Evolutionary conservation across 352 stramenopile genomes (phyloP), one percentile per base, ranked within the genome.

Genomic region (Phytophthora cryptogea): DNA sequence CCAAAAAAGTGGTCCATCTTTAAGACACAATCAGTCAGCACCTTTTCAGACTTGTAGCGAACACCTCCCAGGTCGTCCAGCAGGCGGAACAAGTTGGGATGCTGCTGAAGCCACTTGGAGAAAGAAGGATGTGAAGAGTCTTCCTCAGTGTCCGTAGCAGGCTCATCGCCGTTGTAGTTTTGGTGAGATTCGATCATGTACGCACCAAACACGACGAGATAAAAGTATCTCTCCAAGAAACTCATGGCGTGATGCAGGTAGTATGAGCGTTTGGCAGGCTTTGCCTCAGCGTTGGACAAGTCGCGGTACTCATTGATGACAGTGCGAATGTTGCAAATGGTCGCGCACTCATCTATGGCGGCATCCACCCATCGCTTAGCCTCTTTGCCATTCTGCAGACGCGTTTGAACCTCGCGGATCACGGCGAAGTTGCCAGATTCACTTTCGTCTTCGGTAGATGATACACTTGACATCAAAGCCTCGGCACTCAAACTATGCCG

Each of bases 1-100:
- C 90, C 88, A 16, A 89, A 91, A 57, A 97, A 96, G 47, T 97
- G 89, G 41, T 97, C 90, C 57, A 91, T 86, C 46, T 96, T 96
- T 43, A 97, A 71, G 36, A 96, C 87, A 30, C 80, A 88, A 46
- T 89, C 72, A 16, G 88, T 65, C 11, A 96, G 63, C 17, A 96
- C 81, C 28, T 92, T 86, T 52, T 94, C 82, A 0, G 83, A 92
- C 31, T 89, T 83, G 59, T 94, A 95, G 40, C 83, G 82, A 10
- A 93, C 85, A 16, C 83, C 81, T 16, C 82, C 86, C 20, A 94
- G 43, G 48, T 90, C 79, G 48, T 96, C 79, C 9, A 95, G 56
- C 17, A 95, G 47, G 0, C 83, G 84, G 42, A 92, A 95, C 10
- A 92, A 45, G 26, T 81, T 83, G 2, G 83, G 77, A 49, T 90